Percentiles rank a stretch among this genome's conserved stretches.
These are phyloP conservation scores for Penicillium tannophilum DNA, from an alignment of 495 filamentous ascomycete species.

Conservation along the genomic window DNA sequence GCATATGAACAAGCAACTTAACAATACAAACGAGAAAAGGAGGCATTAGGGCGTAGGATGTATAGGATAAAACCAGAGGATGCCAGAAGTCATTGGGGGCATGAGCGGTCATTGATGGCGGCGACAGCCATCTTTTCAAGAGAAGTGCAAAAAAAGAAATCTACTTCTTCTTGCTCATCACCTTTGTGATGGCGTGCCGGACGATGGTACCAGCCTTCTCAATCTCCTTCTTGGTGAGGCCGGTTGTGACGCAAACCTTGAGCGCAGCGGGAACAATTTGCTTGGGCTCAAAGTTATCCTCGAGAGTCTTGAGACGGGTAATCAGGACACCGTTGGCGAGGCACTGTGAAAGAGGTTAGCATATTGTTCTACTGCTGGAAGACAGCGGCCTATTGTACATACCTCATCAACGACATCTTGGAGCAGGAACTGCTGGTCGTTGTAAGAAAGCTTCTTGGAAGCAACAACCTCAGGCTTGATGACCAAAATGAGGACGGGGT, in stretches of 20 bases:
- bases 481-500: constrained; percentile 82
- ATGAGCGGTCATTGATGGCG: constrained; percentile 28
- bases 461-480: constrained; percentile 80
- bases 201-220: constrained; percentile 89
- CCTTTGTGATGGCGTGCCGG: constrained; percentile 91
- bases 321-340: constrained; percentile 87
- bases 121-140: constrained; percentile 8
- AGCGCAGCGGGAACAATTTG: constrained; percentile 72
- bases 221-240: constrained; percentile 87
- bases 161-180: constrained; percentile 61
- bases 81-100: constrained; percentile 26
- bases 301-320: constrained; percentile 77
- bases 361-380: neutral
- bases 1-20: constrained; percentile 32
- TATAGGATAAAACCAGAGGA: constrained; percentile 11
- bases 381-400: constrained; percentile 21
- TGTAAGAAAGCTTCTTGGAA: constrained; percentile 63
- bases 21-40: constrained; percentile 26
- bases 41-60: constrained; percentile 32
- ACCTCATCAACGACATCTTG: constrained; percentile 96
- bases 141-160: constrained; percentile 4
- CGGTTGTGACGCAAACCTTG: constrained; percentile 87
- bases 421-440: constrained; percentile 82
- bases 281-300: constrained; percentile 63
- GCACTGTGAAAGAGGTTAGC: constrained; percentile 45